Base-by-base conservation (phyloP, 768 basidiomycete genomes). In the Lentinula aciculospora region DNA sequence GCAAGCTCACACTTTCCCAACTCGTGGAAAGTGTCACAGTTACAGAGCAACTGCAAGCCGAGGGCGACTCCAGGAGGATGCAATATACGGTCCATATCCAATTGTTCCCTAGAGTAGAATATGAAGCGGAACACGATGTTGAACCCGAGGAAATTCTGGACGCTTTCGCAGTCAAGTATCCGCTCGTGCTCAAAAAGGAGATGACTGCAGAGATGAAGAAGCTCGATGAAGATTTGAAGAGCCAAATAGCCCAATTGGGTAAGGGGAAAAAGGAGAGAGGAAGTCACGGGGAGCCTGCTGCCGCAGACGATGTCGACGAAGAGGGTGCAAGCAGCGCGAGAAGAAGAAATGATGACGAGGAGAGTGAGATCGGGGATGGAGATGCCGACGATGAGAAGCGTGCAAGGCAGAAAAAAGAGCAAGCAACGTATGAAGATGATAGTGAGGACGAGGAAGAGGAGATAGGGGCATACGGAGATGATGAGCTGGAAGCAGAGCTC, bases 101-200 rank as follows among this genome's bases (percentile, higher is more conserved):
- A 46, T 91, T 99, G 74, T 98, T 92, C 75, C 93, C 94, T 1
- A 76, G 79, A 60, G 80, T 82, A 45, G 95, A 98, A 68, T 98
- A 94, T 67, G 69, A 75, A 51, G 75, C 83, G 37, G 94, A 96
- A 71, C 92, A 97, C 72, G 84, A 89, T 62, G 79, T 95, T 46
- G 78, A 79, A 36, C 79, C 85, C 1, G 64, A 73, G 17, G 89
- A 95, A 65, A 84, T 98, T 56, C 78, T 96, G 49, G 73, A 79
- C 9, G 78, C 81, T 17, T 86, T 98, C 60, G 81, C 80, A 8
- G 75, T 79, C 59, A 86, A 81, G 59, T 97, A 98, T 73, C 89
- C 94, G 8, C 72, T 82, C 12, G 80, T 77, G 44, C 75, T 99
- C 65, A 92, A 89, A 73, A 91, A 86, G 69, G 94, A 98, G 71